phyloP scores from a whole-genome alignment of 1,284 basidiomycete species.

The Stygiomarasmius scandens region DNA sequence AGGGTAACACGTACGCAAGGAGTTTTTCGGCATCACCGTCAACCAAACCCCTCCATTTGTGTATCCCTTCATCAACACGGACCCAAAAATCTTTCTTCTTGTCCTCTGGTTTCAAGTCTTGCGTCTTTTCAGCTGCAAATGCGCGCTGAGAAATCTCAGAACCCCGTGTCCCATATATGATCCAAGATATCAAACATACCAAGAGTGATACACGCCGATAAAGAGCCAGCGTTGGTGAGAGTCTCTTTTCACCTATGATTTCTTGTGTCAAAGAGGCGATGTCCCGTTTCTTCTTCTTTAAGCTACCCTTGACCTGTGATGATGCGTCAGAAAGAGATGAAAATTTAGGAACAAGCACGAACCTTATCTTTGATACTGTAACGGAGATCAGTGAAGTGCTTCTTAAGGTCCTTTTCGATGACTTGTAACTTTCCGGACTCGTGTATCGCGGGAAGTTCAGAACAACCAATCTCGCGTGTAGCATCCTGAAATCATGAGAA shows the following conservation, averaged over 20 bases:
- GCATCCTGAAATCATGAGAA: not conserved
- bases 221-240: not conserved
- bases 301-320: not conserved
- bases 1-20: too few relatives aligned
- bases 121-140: too few relatives aligned
- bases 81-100: too few relatives aligned
- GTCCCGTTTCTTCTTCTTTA: not conserved
- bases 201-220: not conserved
- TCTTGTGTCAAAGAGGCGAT: not conserved
- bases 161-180: too few relatives aligned
- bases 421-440: not conserved
- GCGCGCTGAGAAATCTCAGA: too few relatives aligned
- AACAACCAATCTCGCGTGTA: not conserved
- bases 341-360: not conserved
- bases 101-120: too few relatives aligned
- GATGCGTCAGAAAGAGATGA: not conserved
- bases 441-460: not conserved
- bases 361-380: not conserved
- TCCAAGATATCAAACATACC: not conserved
- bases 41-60: too few relatives aligned
- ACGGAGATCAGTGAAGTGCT: not conserved
- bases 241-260: not conserved
- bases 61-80: too few relatives aligned
- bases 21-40: too few relatives aligned
- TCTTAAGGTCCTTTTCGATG: not conserved